Percentiles rank a stretch among this genome's conserved stretches.
phyloP scores from a whole-genome alignment of 108 stramenopile species.

The Nannochloropsis salina region DNA sequence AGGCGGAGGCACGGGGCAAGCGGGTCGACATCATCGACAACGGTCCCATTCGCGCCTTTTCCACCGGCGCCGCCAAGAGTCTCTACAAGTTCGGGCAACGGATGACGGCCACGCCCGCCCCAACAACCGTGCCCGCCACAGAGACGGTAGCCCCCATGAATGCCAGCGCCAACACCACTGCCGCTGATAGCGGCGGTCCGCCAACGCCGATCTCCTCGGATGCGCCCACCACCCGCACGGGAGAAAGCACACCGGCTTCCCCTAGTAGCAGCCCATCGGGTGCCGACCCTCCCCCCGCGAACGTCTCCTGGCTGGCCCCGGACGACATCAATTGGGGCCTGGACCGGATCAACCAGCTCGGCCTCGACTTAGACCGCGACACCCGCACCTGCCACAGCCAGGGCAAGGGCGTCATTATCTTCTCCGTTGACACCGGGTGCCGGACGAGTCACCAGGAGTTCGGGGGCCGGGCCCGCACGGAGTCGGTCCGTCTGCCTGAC shows the following conservation, averaged over 20 bases:
- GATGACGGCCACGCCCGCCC: background rate
- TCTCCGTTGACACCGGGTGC: background rate
- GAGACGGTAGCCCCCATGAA: background rate
- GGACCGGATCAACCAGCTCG: background rate
- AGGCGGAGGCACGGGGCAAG: background rate
- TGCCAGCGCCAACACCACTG: background rate
- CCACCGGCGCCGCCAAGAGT: background rate
- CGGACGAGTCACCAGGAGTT: background rate
- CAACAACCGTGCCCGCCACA: background rate
- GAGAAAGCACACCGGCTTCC: background rate
- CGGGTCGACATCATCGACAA: background rate
- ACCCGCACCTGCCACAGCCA: background rate
- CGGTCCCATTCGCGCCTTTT: background rate
- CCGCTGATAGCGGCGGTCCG: background rate
- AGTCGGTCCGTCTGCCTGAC: background rate
- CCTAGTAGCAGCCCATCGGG: background rate
- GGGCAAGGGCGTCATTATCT: background rate
- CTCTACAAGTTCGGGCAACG: background rate
- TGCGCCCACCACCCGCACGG: background rate
- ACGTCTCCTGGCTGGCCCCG: background rate
- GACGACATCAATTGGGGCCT: conserved; percentile 15
- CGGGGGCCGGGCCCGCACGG: background rate
- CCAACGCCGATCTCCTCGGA: no score
- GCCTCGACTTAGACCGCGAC: background rate
- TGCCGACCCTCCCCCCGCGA: no score